These are phyloP conservation scores for Fragaria nilgerrensis DNA, from an alignment of 306 rosid species.

Conservation along the genomic window DNA sequence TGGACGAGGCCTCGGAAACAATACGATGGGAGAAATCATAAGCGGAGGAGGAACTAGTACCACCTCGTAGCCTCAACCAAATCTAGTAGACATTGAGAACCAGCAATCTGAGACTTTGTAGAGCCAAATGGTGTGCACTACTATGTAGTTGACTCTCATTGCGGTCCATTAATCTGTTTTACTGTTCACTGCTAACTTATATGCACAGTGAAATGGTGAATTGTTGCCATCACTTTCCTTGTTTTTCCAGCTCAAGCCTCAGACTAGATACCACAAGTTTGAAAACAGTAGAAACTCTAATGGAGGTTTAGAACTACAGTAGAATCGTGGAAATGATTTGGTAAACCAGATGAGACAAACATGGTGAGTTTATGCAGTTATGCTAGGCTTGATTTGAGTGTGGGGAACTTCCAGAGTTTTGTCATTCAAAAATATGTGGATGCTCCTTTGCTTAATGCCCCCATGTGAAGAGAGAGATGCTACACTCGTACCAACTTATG, in stretches of 20 bases:
- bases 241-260: background rate
- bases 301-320: background rate
- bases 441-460: background rate
- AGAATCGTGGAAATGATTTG: background rate
- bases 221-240: background rate
- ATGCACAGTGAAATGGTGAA: background rate
- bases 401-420: background rate
- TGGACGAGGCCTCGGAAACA: background rate
- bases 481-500: background rate
- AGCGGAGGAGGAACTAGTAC: too few relatives aligned
- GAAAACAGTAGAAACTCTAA: background rate
- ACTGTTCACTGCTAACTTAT: background rate
- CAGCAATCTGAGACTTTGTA: background rate
- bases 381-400: background rate
- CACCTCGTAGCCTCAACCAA: background rate
- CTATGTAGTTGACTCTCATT: background rate
- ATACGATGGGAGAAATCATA: background rate
- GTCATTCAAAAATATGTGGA: background rate
- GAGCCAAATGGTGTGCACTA: background rate
- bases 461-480: background rate
- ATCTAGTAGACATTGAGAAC: background rate
- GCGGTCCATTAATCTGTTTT: background rate
- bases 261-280: background rate
- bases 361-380: background rate
- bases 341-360: background rate